These are phyloP conservation scores for Phallus indusiatus DNA, from an alignment of 768 basidiomycete species.

Conservation along the genomic window DNA sequence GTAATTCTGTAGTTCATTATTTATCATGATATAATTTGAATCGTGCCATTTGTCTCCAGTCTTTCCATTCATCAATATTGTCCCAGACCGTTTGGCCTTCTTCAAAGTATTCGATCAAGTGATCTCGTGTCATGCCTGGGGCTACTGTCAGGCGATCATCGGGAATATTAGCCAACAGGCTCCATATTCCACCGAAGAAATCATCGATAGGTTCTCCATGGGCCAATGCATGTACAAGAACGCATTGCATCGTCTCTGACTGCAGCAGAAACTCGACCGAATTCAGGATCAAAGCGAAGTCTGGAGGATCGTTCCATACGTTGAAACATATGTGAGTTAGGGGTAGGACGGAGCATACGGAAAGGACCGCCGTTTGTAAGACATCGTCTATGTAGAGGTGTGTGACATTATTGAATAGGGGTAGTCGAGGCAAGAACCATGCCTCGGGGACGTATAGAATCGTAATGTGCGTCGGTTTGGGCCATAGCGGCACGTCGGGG, in stretches of 20 bases:
- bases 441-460: background rate
- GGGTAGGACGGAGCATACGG: background rate
- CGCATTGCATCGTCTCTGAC: background rate
- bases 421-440: background rate
- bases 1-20: background rate
- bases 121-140: background rate
- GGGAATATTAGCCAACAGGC: background rate
- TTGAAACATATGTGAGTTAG: slow-evolving; percentile 6
- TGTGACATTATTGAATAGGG: background rate
- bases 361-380: background rate
- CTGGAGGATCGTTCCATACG: background rate
- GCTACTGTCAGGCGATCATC: slow-evolving; percentile 1
- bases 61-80: background rate
- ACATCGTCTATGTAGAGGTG: slow-evolving; percentile 3
- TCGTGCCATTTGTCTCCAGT: background rate
- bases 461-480: background rate
- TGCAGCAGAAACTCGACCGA: background rate
- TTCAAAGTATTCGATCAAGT: slow-evolving; percentile 2
- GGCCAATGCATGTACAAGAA: slow-evolving; percentile 3
- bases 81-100: slow-evolving; percentile 7
- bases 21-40: background rate
- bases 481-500: background rate
- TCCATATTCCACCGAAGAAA: slow-evolving; percentile 4
- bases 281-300: background rate
- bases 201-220: background rate